Evolutionary conservation across 2,329 filamentous ascomycete genomes (phyloP).

Genomic region (Calonectria hongkongensis): DNA sequence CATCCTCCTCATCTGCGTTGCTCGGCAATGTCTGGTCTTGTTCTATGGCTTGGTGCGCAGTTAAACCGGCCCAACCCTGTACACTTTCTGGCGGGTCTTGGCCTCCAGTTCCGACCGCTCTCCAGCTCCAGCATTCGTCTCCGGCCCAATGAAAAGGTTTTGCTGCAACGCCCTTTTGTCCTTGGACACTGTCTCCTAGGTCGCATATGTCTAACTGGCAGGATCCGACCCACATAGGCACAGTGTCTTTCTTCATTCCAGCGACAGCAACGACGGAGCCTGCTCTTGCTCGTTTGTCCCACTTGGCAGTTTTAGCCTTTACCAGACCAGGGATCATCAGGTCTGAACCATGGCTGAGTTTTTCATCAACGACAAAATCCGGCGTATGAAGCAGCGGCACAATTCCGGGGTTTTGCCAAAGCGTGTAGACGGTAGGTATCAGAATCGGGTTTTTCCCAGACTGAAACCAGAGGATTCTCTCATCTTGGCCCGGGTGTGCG

Average conservation of each 20-base stretch:
- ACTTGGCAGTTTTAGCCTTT: conserved; percentile 40
- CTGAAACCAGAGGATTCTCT: conserved; percentile 52
- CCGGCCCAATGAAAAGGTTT: conserved; percentile 51
- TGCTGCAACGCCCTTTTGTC: conserved; percentile 47
- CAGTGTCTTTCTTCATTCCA: conserved; percentile 47
- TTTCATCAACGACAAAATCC: conserved; percentile 51
- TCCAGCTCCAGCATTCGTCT: conserved; percentile 52
- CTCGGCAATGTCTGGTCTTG: conserved; percentile 23
- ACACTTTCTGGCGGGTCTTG: conserved; percentile 44
- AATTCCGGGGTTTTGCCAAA: conserved; percentile 50
- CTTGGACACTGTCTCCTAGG: conserved; percentile 40
- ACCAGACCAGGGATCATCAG: conserved; percentile 50
- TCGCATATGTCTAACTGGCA: conserved; percentile 46
- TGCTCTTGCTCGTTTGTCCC: conserved; percentile 45
- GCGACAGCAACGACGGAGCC: conserved; percentile 51
- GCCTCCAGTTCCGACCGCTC: conserved; percentile 47
- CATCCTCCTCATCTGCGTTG: conserved; percentile 1
- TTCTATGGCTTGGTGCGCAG: neutral
- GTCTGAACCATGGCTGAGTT: conserved; percentile 48
- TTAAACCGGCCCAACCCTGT: conserved; percentile 45
- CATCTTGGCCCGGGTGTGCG: conserved; percentile 44
- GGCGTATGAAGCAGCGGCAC: conserved; percentile 49
- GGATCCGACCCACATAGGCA: conserved; percentile 47
- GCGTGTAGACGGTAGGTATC: conserved; percentile 51
- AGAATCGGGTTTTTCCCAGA: conserved; percentile 47